Percentiles rank a stretch among this genome's conserved stretches.
These are phyloP conservation scores for Fraxinus pennsylvanica DNA, from an alignment of 257 asterid species.

Conservation along the genomic window DNA sequence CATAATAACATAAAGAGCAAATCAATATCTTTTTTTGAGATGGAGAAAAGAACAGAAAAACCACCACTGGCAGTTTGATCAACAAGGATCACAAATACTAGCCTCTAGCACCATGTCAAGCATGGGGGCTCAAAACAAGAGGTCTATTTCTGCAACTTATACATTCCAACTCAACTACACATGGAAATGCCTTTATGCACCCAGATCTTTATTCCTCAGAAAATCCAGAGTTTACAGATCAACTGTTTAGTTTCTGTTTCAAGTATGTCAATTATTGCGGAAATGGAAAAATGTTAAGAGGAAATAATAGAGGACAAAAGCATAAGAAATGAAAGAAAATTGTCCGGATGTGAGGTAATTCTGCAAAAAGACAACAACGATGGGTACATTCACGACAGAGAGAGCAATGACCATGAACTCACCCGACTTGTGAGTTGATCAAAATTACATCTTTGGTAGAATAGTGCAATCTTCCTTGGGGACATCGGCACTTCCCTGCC, in stretches of 20 bases:
- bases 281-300: not conserved
- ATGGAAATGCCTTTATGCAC: not conserved
- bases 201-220: not conserved
- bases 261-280: not conserved
- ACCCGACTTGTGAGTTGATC: slow-evolving; percentile 6
- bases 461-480: slow-evolving; percentile 62
- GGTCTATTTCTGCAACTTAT: not conserved
- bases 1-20: not conserved
- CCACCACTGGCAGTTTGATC: not conserved
- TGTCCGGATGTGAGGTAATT: not conserved
- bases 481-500: slow-evolving; percentile 61
- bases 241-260: not conserved
- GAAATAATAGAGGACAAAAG: not conserved
- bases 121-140: not conserved
- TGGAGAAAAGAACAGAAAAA: not conserved
- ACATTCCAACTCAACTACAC: not conserved
- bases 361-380: not conserved
- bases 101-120: not conserved
- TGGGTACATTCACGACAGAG: not conserved
- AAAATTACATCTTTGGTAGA: slow-evolving; percentile 59
- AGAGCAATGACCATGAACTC: not conserved
- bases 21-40: not conserved
- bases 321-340: not conserved
- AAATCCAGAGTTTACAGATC: not conserved
- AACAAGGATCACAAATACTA: not conserved